These are phyloP conservation scores for Nicotiana benthamiana DNA, from an alignment of 257 asterid species.

Conservation along the genomic window DNA sequence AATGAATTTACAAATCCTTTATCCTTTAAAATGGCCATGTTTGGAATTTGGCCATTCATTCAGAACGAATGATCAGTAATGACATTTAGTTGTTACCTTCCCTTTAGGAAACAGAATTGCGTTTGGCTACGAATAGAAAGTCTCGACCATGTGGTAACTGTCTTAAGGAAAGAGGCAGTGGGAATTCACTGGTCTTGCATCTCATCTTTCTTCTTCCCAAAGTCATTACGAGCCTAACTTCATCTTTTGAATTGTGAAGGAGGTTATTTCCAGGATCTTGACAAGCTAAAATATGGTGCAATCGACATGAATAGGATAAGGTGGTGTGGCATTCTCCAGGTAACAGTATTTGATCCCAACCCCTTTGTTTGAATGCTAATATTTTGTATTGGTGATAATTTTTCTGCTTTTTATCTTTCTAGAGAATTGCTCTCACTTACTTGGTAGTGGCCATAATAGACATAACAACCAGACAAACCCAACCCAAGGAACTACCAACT, in stretches of 20 bases:
- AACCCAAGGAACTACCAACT: slow-evolving; percentile 15
- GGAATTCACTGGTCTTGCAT: neutral
- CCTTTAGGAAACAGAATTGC: neutral
- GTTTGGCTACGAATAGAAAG: neutral
- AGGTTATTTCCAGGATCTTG: slow-evolving; percentile 77
- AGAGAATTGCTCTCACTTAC: slow-evolving; percentile 77
- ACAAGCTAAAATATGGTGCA: slow-evolving; percentile 61
- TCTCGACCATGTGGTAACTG: neutral
- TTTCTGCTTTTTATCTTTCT: slow-evolving; percentile 8
- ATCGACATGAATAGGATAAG: slow-evolving; percentile 61
- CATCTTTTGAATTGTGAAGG: slow-evolving; percentile 33
- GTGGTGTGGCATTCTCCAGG: slow-evolving; percentile 89
- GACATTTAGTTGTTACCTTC: neutral
- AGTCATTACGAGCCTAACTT: neutral
- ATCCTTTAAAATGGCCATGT: neutral
- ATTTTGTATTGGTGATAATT: neutral
- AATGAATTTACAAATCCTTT: neutral
- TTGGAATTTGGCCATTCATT: neutral
- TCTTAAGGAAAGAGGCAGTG: neutral
- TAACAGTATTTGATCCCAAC: slow-evolving; percentile 12
- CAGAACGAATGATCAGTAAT: neutral
- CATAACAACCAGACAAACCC: slow-evolving; percentile 32
- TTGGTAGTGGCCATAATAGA: slow-evolving; percentile 54
- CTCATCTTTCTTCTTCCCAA: neutral
- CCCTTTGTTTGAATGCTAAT: neutral